Base-by-base conservation (phyloP, 2,329 filamentous ascomycete genomes). In the Colletotrichum liaoningense region DNA sequence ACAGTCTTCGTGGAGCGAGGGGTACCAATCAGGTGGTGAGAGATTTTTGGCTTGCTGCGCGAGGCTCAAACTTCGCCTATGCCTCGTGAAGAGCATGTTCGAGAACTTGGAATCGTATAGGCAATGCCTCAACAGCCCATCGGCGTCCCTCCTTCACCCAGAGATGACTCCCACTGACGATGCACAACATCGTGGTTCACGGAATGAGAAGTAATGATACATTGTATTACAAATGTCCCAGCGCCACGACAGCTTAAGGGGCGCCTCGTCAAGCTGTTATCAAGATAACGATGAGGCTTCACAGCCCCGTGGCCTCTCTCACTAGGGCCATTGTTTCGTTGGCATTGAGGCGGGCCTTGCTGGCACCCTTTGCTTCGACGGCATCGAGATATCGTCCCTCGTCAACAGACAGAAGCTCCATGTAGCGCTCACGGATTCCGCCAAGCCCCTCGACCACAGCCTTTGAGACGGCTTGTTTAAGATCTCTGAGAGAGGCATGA, bases 31-130 rank as follows among this genome's bases (percentile, higher is more conserved):
- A 91, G 67, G 86, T 93, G 1, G 89, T 94, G 3, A 88, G 90
- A 72, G 92, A 94, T 35, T 95, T 95, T 79, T 95, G 92, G 91
- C 82, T 94, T n/a, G 86, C 88, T 2, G 92, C 91, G 74, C 86
- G 93, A 74, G 89, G 89, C 7, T 87, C 87, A 0, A 90, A 85
- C 77, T 92, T 91, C 80, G 85, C 89, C 9, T 92, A 92, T 81
- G 87, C 85, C 62, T 91, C 90, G 57, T 91, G 77, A 81, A 16
- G 19, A 22, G 4, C 12, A n/a, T 56, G 33, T 33, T 6, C 54
- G 2, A 35, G 19, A 14, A n/a, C 28, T n/a, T 4, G 3, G 26
- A 35, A 54, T 24, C 14, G 9, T 35, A 11, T 16, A 11, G 14
- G 54, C 19, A 22, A 49, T 49, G 42, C 19, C 42, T 49, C 42